phyloP scores from a whole-genome alignment of 1,139 yeast genomes.

The Candida glucosophila region DNA sequence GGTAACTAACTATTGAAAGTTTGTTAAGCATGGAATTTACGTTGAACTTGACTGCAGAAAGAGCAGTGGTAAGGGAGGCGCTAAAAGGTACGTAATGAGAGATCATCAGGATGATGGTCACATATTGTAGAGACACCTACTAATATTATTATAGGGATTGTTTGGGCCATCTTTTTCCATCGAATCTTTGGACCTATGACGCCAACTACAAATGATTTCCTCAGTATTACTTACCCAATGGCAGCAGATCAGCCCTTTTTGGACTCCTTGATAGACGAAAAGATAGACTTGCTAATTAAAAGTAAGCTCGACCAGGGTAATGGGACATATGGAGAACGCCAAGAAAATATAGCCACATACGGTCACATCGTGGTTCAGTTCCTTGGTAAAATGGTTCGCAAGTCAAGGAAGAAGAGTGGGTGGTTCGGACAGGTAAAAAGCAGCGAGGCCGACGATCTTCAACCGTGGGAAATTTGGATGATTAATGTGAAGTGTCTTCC shows the following conservation, averaged over 20 bases:
- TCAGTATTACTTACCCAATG: conserved; percentile 38
- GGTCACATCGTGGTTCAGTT: conserved; percentile 23
- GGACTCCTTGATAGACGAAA: conserved; percentile 35
- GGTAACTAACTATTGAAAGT: too few relatives aligned
- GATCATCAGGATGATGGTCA: conserved; percentile 1
- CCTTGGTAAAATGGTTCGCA: conserved; percentile 16
- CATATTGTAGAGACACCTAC: conserved; percentile 5
- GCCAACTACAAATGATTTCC: conserved; percentile 42
- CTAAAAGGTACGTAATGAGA: conserved; percentile 29
- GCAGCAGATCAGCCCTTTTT: conserved; percentile 34
- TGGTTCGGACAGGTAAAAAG: conserved; percentile 33
- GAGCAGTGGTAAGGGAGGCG: conserved; percentile 36
- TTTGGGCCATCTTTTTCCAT: conserved; percentile 64
- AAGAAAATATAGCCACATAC: conserved; percentile 4
- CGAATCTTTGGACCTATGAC: conserved; percentile 59
- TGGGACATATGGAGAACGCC: conserved; percentile 1
- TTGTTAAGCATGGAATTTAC: conserved; percentile 32
- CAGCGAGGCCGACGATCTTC: conserved; percentile 14
- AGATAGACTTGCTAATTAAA: conserved; percentile 27
- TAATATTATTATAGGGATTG: conserved; percentile 37
- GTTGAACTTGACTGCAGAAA: conserved; percentile 29
- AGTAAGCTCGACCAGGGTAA: conserved; percentile 13
- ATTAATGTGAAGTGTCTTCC: conserved; percentile 30
- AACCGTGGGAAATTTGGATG: conserved; percentile 38
- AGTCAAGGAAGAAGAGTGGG: conserved; percentile 28